phyloP scores from a whole-genome alignment of 768 basidiomycete species.

The Rhizopogon rudus region DNA sequence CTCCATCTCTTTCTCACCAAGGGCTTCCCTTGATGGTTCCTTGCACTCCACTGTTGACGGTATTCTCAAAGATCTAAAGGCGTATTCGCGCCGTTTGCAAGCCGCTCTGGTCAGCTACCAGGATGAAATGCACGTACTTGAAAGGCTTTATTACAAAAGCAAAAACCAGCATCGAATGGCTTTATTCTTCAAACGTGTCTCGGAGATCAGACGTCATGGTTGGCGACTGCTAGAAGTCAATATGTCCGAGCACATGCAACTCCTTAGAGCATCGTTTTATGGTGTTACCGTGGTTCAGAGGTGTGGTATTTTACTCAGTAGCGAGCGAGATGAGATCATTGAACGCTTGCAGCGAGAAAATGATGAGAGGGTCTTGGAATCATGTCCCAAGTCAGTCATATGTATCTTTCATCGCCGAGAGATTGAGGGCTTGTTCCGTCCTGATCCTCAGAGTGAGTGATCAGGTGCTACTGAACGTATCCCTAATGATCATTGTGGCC shows the following conservation, averaged over 20 bases:
- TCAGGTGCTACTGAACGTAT: background rate
- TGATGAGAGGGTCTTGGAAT: slow-evolving; percentile 60
- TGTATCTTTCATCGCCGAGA: slow-evolving; percentile 30
- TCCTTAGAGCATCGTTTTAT: slow-evolving; percentile 23
- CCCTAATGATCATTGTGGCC: slow-evolving; percentile 4
- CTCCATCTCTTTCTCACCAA: slow-evolving; percentile 10
- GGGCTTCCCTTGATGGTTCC: slow-evolving; percentile 14
- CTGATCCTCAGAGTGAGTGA: slow-evolving; percentile 45
- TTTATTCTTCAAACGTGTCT: slow-evolving; percentile 65
- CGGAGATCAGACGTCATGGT: slow-evolving; percentile 55
- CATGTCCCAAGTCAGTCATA: slow-evolving; percentile 41
- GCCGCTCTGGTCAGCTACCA: slow-evolving; percentile 27
- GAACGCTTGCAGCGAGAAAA: slow-evolving; percentile 36
- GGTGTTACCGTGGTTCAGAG: slow-evolving; percentile 18
- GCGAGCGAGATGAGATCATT: too few relatives aligned
- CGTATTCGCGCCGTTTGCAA: slow-evolving; percentile 47
- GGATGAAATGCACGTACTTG: slow-evolving; percentile 55
- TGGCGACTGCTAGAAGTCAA: slow-evolving; percentile 14
- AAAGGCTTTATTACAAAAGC: slow-evolving; percentile 70
- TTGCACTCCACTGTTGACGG: slow-evolving; percentile 42
- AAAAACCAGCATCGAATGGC: slow-evolving; percentile 56
- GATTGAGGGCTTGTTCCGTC: slow-evolving; percentile 28
- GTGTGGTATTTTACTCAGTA: background rate
- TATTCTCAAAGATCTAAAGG: slow-evolving; percentile 59
- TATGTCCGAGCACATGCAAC: slow-evolving; percentile 16